Evolutionary conservation across 768 basidiomycete genomes (phyloP), one percentile per base, ranked within the genome.

Genomic region (Gymnopilus junonius): DNA sequence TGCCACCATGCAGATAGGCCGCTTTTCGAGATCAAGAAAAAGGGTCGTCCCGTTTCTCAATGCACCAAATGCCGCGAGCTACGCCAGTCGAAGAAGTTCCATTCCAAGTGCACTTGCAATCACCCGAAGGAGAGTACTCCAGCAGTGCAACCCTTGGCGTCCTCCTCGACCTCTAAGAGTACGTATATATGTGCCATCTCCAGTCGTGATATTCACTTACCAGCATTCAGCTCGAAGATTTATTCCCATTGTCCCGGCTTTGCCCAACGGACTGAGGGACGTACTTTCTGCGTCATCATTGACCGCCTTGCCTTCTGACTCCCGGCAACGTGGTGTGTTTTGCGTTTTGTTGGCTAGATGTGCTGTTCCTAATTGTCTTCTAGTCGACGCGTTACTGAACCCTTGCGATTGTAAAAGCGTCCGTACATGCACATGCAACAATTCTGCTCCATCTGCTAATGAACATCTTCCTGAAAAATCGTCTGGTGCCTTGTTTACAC

Each of bases 21-120:
- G 4, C 81, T 97, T n/a, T 95, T 93, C 65, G 93, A 96, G 74
- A 89, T 97, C 62, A 93, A 95, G 82, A 93, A 91, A 81, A 95
- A 97, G 73, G 95, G 95, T 2, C 84, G 95, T 7, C 95, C 95
- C 0, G 86, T 94, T 15, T 94, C 95, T 7, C 95, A 97, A 73
- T 97, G 95, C 77, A 83, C 86, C 58, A 88, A 87, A 67, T 97
- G 95, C 72, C 87, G 93, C 35, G 87, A 93, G 68, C 82, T 92
- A 34, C 85, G 95, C 17, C 90, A 93, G 75, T 89, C 88, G 43
- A 90, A 88, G 75, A 87, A 85, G 64, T 82, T 94, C 32, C 93
- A 95, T 71, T 90, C 91, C 32, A 94, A 92, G 70, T 94, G 93
- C 73, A 88, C 83, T 56, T 94, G 93, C 65, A 80, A 82, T 59